Conservation (phyloP, 2,329 filamentous ascomycete genomes). For the Purpureocillium lavendulum region DNA sequence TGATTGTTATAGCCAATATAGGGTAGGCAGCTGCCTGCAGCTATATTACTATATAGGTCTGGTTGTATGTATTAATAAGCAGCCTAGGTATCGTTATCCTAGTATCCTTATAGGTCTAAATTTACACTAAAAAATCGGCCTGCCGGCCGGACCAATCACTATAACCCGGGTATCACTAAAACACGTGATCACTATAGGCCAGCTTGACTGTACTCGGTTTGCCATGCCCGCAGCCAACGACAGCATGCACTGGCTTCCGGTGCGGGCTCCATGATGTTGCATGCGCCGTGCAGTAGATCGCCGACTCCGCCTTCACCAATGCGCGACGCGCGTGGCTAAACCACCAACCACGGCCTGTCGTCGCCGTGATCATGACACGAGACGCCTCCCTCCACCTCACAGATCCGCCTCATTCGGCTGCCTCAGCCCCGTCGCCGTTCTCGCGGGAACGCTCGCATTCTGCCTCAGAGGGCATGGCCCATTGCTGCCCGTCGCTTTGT, state of each 20-base stretch:
- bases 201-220: too few species aligned
- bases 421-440: neutral
- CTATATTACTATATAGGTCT: too few species aligned
- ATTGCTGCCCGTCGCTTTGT: neutral
- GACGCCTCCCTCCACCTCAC: neutral
- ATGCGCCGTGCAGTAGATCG: conserved; percentile 1
- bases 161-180: too few species aligned
- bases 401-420: neutral
- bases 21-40: too few species aligned
- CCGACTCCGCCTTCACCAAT: neutral
- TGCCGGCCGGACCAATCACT: too few species aligned
- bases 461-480: neutral
- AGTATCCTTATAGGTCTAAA: too few species aligned
- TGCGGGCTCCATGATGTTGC: neutral
- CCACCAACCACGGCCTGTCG: neutral
- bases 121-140: too few species aligned
- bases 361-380: neutral
- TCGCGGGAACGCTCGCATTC: neutral
- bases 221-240: neutral
- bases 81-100: too few species aligned
- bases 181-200: too few species aligned
- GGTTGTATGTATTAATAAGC: too few species aligned
- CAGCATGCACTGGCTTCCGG: too few species aligned
- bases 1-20: too few species aligned
- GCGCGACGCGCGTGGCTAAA: neutral